phyloP scores from a whole-genome alignment of 768 basidiomycete genomes.

The Coprinopsis sp. region DNA sequence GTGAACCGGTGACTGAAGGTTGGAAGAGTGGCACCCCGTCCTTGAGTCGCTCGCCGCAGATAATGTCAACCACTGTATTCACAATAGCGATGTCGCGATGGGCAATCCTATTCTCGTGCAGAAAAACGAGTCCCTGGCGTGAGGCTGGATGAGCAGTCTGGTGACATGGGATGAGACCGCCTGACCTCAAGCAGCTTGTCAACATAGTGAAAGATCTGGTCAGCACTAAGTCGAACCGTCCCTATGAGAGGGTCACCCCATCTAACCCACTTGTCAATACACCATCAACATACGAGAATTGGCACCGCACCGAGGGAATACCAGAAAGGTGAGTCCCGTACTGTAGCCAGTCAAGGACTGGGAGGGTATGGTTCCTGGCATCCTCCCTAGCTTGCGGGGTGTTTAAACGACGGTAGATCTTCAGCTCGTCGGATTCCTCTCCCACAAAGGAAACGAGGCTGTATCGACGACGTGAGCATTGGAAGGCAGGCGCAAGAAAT shows the following conservation, averaged over 20 bases:
- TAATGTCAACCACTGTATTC: slow-evolving; percentile 1
- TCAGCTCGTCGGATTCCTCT: slow-evolving; percentile 11
- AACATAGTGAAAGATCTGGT: neutral
- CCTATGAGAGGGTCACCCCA: no score
- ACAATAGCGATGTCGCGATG: neutral
- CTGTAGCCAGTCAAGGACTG: slow-evolving; percentile 12
- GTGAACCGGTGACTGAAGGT: neutral
- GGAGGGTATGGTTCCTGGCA: slow-evolving; percentile 18
- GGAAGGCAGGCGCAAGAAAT: neutral
- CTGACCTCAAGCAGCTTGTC: neutral
- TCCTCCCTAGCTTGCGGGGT: slow-evolving; percentile 9
- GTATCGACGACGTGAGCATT: neutral
- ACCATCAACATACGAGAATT: neutral
- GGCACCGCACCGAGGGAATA: slow-evolving; percentile 17
- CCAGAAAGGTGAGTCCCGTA: slow-evolving; percentile 14
- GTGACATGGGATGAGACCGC: neutral
- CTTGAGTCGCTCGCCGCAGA: neutral
- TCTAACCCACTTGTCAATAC: no score
- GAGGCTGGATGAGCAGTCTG: no score
- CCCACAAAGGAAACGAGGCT: neutral
- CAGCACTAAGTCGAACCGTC: no score
- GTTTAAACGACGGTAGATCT: slow-evolving; percentile 13
- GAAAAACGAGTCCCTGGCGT: slow-evolving; percentile 5
- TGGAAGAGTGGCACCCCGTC: neutral
- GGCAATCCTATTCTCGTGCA: slow-evolving; percentile 3